Evolutionary conservation across 2,329 filamentous ascomycete species (phyloP).

Genomic region (Epichloe elymi): DNA sequence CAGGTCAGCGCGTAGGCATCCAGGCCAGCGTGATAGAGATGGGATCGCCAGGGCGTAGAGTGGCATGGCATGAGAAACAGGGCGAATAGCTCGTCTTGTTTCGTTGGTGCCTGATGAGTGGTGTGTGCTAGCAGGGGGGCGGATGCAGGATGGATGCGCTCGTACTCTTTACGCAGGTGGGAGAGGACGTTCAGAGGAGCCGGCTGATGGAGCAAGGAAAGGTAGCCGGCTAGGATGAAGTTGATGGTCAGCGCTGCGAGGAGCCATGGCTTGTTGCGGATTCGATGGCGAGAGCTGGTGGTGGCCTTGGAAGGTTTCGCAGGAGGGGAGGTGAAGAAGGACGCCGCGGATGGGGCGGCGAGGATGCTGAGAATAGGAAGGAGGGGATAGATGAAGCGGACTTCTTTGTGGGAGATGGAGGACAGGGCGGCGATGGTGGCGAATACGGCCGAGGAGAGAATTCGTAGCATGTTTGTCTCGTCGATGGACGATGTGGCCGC

Average conservation of each 20-base stretch:
- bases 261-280: constrained; percentile 44
- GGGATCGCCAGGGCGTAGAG: constrained; percentile 86
- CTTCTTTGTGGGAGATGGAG: constrained; percentile 85
- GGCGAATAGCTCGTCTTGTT: constrained; percentile 41
- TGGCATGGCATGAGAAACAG: constrained; percentile 94
- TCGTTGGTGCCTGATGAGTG: constrained; percentile 9
- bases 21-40: constrained; percentile 63
- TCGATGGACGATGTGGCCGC: constrained; percentile 18
- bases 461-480: constrained; percentile 22
- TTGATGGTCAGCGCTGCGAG: constrained; percentile 51
- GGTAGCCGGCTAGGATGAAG: constrained; percentile 57
- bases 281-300: constrained; percentile 15
- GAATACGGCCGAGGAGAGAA: constrained; percentile 43
- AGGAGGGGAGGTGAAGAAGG: constrained; percentile 44
- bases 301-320: constrained; percentile 14
- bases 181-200: constrained; percentile 63
- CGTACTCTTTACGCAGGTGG: constrained; percentile 64
- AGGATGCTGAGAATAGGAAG: constrained; percentile 77
- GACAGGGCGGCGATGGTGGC: constrained; percentile 54
- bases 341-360: constrained; percentile 51
- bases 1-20: constrained; percentile 77
- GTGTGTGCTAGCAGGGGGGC: constrained; percentile 11
- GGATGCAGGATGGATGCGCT: constrained; percentile 35
- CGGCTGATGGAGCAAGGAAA: constrained; percentile 63
- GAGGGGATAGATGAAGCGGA: constrained; percentile 90